Evolutionary conservation across 257 asterid species (phyloP).

Genomic region (Cruciata laevipes): DNA sequence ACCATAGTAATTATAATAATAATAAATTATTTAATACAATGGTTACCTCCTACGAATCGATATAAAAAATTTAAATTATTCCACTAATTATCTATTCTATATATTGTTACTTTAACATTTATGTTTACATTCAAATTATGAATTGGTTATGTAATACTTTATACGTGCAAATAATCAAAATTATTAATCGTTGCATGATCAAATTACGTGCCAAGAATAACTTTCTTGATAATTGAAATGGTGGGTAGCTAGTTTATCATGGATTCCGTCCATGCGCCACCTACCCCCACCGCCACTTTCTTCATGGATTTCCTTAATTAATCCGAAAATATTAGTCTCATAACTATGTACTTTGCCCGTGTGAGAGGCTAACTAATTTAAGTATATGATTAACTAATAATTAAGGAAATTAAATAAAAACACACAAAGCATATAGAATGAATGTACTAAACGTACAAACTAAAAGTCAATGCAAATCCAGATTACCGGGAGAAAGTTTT

Average conservation of each 20-base stretch:
- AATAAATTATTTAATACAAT: too few species aligned
- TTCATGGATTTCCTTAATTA: neutral
- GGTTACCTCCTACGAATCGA: too few species aligned
- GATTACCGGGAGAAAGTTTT: slow-evolving; percentile 13
- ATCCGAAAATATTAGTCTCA: neutral
- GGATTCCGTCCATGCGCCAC: slow-evolving; percentile 9
- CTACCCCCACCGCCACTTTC: slow-evolving; percentile 3
- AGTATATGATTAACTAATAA: neutral
- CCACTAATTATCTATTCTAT: too few species aligned
- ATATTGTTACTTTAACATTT: too few species aligned
- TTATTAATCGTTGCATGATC: too few species aligned
- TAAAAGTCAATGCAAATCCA: slow-evolving; percentile 19
- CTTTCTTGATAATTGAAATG: neutral
- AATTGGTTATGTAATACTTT: too few species aligned
- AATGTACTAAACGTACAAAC: neutral
- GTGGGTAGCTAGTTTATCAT: neutral
- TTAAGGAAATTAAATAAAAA: neutral
- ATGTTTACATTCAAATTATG: too few species aligned
- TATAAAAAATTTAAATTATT: too few species aligned
- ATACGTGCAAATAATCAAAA: too few species aligned
- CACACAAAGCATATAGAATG: neutral
- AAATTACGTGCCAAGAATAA: too few species aligned
- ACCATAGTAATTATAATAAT: too few species aligned
- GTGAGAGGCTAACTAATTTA: neutral
- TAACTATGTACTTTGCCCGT: neutral